phyloP scores from a whole-genome alignment of 345 rosid genomes.

The Eucalyptus virginea region DNA sequence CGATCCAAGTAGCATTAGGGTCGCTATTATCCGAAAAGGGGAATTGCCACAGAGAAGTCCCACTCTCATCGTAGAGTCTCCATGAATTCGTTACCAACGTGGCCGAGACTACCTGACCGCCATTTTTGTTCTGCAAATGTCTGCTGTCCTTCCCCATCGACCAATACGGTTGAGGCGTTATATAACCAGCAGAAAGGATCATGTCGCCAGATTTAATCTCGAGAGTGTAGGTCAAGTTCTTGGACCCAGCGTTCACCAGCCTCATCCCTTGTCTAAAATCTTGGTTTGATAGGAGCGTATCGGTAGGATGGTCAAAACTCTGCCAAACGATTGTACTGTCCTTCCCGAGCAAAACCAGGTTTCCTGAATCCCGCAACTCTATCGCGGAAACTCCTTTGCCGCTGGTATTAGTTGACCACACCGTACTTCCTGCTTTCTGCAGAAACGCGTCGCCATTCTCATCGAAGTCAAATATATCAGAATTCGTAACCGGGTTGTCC shows the following conservation, averaged over 20 bases:
- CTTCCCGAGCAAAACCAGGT: slow-evolving; percentile 45
- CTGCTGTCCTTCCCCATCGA: slow-evolving; percentile 35
- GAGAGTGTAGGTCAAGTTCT: slow-evolving; percentile 52
- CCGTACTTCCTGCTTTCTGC: slow-evolving; percentile 11
- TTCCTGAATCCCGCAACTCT: slow-evolving; percentile 69
- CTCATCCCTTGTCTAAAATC: slow-evolving; percentile 51
- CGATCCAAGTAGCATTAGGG: slow-evolving; percentile 59
- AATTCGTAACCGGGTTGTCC: slow-evolving; percentile 41
- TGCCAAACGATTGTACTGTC: slow-evolving; percentile 44
- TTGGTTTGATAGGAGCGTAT: slow-evolving; percentile 59
- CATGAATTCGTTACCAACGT: slow-evolving; percentile 53
- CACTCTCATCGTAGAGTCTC: slow-evolving; percentile 53
- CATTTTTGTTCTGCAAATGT: slow-evolving; percentile 23
- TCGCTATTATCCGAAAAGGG: slow-evolving; percentile 9
- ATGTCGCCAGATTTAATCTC: slow-evolving; percentile 68
- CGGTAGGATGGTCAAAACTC: slow-evolving; percentile 75
- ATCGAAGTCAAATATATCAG: slow-evolving; percentile 45
- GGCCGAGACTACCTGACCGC: slow-evolving; percentile 31
- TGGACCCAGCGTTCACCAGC: slow-evolving; percentile 38
- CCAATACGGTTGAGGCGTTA: slow-evolving; percentile 68
- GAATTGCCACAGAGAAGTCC: slow-evolving; percentile 44
- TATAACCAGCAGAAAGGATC: slow-evolving; percentile 47
- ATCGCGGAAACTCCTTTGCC: slow-evolving; percentile 49
- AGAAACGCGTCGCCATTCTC: slow-evolving; percentile 44
- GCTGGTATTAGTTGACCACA: slow-evolving; percentile 42